Evolutionary conservation across 352 stramenopile species (phyloP).

Genomic region (Thraustotheca clavata): DNA sequence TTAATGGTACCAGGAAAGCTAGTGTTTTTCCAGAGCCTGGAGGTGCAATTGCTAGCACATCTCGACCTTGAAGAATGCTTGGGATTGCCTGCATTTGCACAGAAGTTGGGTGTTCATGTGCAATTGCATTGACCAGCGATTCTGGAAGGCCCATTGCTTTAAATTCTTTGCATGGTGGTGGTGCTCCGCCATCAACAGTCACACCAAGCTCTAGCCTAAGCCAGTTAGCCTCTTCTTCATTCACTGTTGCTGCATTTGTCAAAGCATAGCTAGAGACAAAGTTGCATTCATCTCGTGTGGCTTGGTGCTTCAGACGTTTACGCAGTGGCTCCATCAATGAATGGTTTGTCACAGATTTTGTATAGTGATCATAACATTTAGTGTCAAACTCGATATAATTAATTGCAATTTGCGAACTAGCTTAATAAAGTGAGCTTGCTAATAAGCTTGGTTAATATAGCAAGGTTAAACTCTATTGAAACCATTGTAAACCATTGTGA

Average conservation of each 20-base stretch:
- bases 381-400: no score
- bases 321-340: background rate
- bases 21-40: slow-evolving; percentile 95
- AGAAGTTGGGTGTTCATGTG: slow-evolving; percentile 86
- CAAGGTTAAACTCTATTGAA: no score
- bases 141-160: slow-evolving; percentile 28
- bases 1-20: slow-evolving; percentile 91
- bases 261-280: background rate
- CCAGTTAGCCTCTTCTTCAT: slow-evolving; percentile 37
- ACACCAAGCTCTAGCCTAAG: slow-evolving; percentile 46
- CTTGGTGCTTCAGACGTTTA: background rate
- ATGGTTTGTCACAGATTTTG: no score
- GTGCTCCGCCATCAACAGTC: slow-evolving; percentile 25
- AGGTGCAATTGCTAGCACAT: slow-evolving; percentile 90
- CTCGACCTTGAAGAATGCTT: slow-evolving; percentile 59
- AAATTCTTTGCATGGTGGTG: slow-evolving; percentile 32
- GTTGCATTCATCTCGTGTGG: background rate
- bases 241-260: background rate
- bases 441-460: no score
- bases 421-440: no score
- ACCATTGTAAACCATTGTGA: no score
- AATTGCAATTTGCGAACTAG: no score
- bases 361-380: no score
- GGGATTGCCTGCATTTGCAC: slow-evolving; percentile 97
- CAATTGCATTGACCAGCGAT: slow-evolving; percentile 5